Base-by-base conservation (phyloP, 352 stramenopile species). In the Pythium grandisporangium region DNA sequence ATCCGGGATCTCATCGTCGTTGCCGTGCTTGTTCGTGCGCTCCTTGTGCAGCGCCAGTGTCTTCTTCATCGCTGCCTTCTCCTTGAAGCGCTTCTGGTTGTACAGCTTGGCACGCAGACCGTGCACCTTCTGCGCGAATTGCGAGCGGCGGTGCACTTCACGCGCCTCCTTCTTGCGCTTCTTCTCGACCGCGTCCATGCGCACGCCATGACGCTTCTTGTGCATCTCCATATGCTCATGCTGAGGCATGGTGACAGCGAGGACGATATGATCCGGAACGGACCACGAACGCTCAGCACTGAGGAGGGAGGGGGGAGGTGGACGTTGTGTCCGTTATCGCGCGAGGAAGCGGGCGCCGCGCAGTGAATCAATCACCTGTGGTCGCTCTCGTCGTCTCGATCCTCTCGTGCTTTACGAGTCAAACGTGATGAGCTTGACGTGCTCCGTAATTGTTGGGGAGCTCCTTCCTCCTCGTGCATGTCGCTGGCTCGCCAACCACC, bases 211-310 rank as follows among this genome's bases (percentile, higher is more conserved):
- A 61, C 97, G 93, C 82, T 99, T 99, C 61, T 93, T 90, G 66
- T 98, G 93, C 63, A 98, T 94, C 83, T 99, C 97, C 92, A 99
- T 99, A 63, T 99, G 96, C 75, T 99, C 97, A 82, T 99, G 95
- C 70, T 98, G 93, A 55, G 93, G 93, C 93, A 98, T 98, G 50
- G 75, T 86, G 55, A 26, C 53, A 60, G 14, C 0, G 10, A 32
- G 27, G 14, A 32, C 27, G 32, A 21, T 33, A n/a, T n/a, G n/a
- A n/a, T n/a, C n/a, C n/a, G n/a, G n/a, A n/a, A n/a, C n/a, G n/a
- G n/a, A n/a, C n/a, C n/a, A n/a, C n/a, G n/a, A n/a, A n/a, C n/a
- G n/a, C n/a, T n/a, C n/a, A n/a, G n/a, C n/a, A n/a, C n/a, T n/a
- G n/a, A n/a, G n/a, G n/a, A n/a, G n/a, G n/a, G n/a, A n/a, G n/a